Evolutionary conservation across 139 green algal species (phyloP).

Genomic region (Astrephomene gubernaculifera): DNA sequence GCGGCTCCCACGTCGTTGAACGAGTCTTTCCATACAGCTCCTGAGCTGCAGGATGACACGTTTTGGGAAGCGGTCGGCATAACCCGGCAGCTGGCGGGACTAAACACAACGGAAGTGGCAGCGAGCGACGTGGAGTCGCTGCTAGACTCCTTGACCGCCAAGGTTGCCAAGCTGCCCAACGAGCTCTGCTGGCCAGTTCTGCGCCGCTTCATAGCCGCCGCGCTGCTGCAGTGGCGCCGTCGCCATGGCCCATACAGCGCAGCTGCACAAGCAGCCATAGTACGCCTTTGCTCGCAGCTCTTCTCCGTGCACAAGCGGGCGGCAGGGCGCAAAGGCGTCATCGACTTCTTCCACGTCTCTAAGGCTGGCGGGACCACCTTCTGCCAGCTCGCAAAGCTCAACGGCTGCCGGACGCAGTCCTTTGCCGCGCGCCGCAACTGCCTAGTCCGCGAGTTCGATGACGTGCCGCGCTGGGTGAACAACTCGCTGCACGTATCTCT

Average conservation of each 20-base stretch:
- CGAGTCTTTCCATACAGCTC: not conserved
- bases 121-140: not conserved
- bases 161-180: not conserved
- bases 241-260: not conserved
- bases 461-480: slow-evolving; percentile 49
- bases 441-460: slow-evolving; percentile 49
- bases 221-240: not conserved
- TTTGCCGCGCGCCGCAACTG: slow-evolving; percentile 43
- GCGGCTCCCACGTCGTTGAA: not conserved
- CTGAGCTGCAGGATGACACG: not conserved
- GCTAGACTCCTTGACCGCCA: not conserved
- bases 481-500: slow-evolving; percentile 24
- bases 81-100: not conserved
- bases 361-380: slow-evolving; percentile 43
- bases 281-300: not conserved
- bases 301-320: slow-evolving; percentile 20
- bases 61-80: slow-evolving; percentile 15
- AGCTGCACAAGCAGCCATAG: not conserved
- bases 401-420: slow-evolving; percentile 47
- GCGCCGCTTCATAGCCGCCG: slow-evolving; percentile 12
- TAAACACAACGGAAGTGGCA: not conserved
- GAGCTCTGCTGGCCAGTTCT: slow-evolving; percentile 34
- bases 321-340: slow-evolving; percentile 30
- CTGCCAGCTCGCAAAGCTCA: slow-evolving; percentile 48
- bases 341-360: slow-evolving; percentile 48